Evolutionary conservation across 1,284 basidiomycete genomes (phyloP).

Genomic region (Phlebopus sp.): DNA sequence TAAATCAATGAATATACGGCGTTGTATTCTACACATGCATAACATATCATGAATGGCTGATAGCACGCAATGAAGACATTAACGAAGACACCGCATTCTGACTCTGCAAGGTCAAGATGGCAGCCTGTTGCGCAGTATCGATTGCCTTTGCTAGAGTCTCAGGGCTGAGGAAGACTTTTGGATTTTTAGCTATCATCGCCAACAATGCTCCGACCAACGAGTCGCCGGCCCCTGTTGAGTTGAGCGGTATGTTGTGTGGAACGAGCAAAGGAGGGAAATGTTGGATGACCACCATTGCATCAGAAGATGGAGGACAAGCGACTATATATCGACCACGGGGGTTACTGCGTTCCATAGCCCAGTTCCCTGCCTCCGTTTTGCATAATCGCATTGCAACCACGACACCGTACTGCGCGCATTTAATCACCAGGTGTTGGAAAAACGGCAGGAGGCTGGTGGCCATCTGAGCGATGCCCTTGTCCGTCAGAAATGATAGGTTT

Average conservation of each 20-base stretch:
- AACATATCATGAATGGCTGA: constrained; percentile 4
- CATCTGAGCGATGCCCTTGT: constrained; percentile 74
- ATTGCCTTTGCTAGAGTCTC: constrained; percentile 43
- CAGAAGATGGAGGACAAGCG: constrained; percentile 43
- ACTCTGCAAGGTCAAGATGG: constrained; percentile 61
- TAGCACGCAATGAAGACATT: constrained; percentile 38
- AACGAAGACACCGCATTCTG: constrained; percentile 62
- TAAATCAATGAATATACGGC: constrained; percentile 23
- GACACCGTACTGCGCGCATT: constrained; percentile 72
- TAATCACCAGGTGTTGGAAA: constrained; percentile 79
- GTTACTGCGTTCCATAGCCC: constrained; percentile 49
- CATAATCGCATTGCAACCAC: constrained; percentile 60
- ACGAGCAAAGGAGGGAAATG: constrained; percentile 65
- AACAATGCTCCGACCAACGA: constrained; percentile 79
- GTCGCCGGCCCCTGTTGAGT: constrained; percentile 91
- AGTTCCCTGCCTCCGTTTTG: constrained; percentile 40
- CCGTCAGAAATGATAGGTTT: constrained; percentile 62
- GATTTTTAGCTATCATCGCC: constrained; percentile 49
- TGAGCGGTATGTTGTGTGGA: constrained; percentile 47
- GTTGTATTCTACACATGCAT: background rate
- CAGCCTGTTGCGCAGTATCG: constrained; percentile 58
- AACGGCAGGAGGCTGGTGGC: constrained; percentile 78
- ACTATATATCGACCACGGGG: constrained; percentile 48
- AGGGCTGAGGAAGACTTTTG: constrained; percentile 45
- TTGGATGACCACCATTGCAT: constrained; percentile 55